These are phyloP conservation scores for Lomentospora prolificans DNA, from an alignment of 2,329 filamentous ascomycete genomes.

Conservation along the genomic window DNA sequence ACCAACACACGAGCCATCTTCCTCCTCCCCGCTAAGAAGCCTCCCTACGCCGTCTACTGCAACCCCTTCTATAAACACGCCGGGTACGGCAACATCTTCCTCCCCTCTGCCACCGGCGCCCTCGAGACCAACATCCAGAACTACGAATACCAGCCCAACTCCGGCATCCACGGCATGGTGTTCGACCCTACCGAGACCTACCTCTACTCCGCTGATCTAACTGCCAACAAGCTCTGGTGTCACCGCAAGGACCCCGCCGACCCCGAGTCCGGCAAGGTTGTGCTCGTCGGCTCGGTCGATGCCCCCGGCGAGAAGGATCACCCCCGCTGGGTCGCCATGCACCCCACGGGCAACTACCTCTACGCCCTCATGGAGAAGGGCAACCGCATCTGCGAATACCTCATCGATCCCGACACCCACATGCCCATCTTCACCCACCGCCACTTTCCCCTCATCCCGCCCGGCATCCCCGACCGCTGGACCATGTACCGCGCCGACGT, in stretches of 20 bases:
- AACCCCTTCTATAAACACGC: constrained; percentile 87
- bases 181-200: constrained; percentile 65
- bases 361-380: constrained; percentile 88
- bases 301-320: constrained; percentile 66
- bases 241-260: constrained; percentile 50
- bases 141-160: constrained; percentile 59
- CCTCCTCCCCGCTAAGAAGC: constrained; percentile 65
- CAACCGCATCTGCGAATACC: constrained; percentile 73
- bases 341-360: constrained; percentile 66
- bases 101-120: constrained; percentile 45
- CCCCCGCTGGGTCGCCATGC: constrained; percentile 80
- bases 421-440: constrained; percentile 71
- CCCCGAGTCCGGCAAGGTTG: constrained; percentile 45
- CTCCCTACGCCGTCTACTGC: constrained; percentile 76
- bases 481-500: constrained; percentile 78
- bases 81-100: constrained; percentile 70
- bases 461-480: constrained; percentile 46
- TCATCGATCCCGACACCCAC: constrained; percentile 63
- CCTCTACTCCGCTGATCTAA: constrained; percentile 71
- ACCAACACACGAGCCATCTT: constrained; percentile 87
- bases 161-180: constrained; percentile 74
- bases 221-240: constrained; percentile 73
- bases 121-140: constrained; percentile 59
- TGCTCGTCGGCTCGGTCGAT: constrained; percentile 61
- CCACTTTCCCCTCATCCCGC: constrained; percentile 69